phyloP scores from a whole-genome alignment of 2,329 filamentous ascomycete genomes.

The Scytalidium lignicola region DNA sequence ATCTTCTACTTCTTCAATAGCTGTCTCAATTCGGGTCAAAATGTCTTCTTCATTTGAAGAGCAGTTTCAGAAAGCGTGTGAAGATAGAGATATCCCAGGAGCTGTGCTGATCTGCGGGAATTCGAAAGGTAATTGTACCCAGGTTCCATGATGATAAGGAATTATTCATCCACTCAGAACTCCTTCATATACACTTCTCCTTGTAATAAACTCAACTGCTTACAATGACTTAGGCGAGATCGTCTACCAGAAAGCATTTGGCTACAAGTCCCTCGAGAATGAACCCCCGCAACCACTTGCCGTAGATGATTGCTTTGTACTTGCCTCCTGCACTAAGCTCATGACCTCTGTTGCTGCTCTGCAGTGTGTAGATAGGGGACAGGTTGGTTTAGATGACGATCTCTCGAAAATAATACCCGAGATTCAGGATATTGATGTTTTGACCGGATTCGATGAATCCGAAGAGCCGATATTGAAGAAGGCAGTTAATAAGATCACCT shows the following conservation, averaged over 20 bases:
- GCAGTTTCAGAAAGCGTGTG: conserved; percentile 12
- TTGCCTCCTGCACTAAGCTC: conserved; percentile 50
- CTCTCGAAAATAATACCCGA: conserved; percentile 2
- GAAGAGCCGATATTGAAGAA: conserved; percentile 2
- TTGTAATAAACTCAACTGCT: not conserved
- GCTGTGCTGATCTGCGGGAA: conserved; percentile 8
- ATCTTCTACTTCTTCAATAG: too few relatives aligned
- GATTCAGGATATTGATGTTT: conserved; percentile 24
- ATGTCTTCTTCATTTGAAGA: conserved; percentile 15
- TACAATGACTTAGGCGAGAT: conserved; percentile 26
- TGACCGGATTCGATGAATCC: conserved; percentile 12
- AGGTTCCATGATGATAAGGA: too few relatives aligned
- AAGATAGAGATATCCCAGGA: conserved; percentile 15
- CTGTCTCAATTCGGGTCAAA: not conserved
- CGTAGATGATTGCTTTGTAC: conserved; percentile 37
- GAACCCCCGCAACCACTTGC: conserved; percentile 48
- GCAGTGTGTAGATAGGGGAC: conserved; percentile 6
- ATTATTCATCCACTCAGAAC: too few relatives aligned
- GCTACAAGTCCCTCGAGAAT: conserved; percentile 38
- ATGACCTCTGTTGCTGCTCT: conserved; percentile 2
- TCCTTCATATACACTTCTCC: too few relatives aligned
- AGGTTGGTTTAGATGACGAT: conserved; percentile 3
- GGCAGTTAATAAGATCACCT: conserved; percentile 4
- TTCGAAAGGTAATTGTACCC: too few relatives aligned
- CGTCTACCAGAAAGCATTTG: conserved; percentile 31